Evolutionary conservation across 805 yeast species (phyloP).

Genomic region (Alloascoidea hylecoeti): DNA sequence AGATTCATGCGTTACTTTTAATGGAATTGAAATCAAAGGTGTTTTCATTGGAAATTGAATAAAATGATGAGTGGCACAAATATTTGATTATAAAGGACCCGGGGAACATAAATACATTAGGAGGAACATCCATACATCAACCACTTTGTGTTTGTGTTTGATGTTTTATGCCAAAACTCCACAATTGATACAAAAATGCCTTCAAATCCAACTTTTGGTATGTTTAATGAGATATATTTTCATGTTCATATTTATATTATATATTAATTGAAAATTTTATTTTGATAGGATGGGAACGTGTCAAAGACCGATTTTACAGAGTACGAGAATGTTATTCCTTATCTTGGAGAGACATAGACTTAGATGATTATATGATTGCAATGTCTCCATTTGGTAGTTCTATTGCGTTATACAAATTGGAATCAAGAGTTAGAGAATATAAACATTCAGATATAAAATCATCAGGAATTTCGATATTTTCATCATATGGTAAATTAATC

Average conservation of each 20-base stretch:
- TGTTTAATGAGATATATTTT: no score
- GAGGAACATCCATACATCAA: no score
- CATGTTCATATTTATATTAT: conserved; percentile 25
- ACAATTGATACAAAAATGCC: no score
- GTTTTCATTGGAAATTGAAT: no score
- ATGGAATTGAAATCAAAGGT: conserved; percentile 19
- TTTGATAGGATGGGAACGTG: conserved; percentile 56
- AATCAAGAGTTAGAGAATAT: conserved; percentile 5
- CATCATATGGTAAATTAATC: conserved; percentile 19
- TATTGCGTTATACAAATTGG: conserved; percentile 12
- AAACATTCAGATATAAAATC: background rate
- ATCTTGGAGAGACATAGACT: conserved; percentile 29
- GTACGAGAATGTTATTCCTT: conserved; percentile 40
- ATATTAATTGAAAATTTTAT: conserved; percentile 23
- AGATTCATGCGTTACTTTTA: conserved; percentile 34
- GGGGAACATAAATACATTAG: no score
- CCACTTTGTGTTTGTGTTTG: no score
- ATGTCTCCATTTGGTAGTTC: conserved; percentile 40
- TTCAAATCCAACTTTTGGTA: conserved; percentile 32
- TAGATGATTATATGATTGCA: conserved; percentile 29
- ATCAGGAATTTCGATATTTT: conserved; percentile 15
- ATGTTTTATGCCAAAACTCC: no score
- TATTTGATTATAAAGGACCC: no score
- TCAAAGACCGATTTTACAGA: conserved; percentile 57
- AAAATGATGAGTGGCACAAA: no score